phyloP scores from a whole-genome alignment of 495 filamentous ascomycete species.

The Bacidia gigantensis region DNA sequence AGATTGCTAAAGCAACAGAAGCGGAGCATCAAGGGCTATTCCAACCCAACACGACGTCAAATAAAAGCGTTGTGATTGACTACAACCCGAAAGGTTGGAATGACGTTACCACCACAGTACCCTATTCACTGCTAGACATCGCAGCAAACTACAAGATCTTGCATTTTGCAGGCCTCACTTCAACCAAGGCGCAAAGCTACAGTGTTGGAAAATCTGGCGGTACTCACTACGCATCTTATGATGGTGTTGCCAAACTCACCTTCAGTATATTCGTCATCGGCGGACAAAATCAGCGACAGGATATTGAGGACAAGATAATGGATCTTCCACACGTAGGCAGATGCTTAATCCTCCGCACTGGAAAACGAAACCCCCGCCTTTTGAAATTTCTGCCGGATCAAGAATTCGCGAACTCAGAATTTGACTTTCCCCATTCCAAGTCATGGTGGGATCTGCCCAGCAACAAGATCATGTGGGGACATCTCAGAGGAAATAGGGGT shows the following conservation, averaged over 20 bases:
- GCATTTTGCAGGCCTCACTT: slow-evolving; percentile 51
- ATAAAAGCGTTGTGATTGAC: not conserved
- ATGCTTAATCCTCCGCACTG: slow-evolving; percentile 50
- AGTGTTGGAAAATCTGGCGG: slow-evolving; percentile 44
- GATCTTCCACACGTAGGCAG: slow-evolving; percentile 28
- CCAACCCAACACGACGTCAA: slow-evolving; percentile 15
- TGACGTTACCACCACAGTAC: slow-evolving; percentile 49
- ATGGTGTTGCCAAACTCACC: slow-evolving; percentile 42
- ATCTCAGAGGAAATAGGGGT: not conserved
- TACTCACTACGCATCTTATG: slow-evolving; percentile 50
- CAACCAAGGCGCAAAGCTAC: slow-evolving; percentile 51
- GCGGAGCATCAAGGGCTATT: slow-evolving; percentile 47
- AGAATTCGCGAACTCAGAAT: slow-evolving; percentile 33
- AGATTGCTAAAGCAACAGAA: slow-evolving; percentile 41
- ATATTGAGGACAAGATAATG: slow-evolving; percentile 43
- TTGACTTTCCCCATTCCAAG: not conserved
- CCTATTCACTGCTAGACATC: slow-evolving; percentile 46
- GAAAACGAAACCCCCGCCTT: slow-evolving; percentile 69
- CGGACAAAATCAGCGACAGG: slow-evolving; percentile 44
- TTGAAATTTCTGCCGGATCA: slow-evolving; percentile 59
- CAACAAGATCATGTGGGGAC: not conserved
- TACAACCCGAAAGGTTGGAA: no score
- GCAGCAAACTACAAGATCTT: slow-evolving; percentile 51
- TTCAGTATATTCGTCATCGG: slow-evolving; percentile 44
- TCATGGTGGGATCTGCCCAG: not conserved